A percentile compares a stretch with the other conserved stretches of the same genome.
Conservation (phyloP, 2,329 filamentous ascomycete species). For the Epicoccum sorghinum region DNA sequence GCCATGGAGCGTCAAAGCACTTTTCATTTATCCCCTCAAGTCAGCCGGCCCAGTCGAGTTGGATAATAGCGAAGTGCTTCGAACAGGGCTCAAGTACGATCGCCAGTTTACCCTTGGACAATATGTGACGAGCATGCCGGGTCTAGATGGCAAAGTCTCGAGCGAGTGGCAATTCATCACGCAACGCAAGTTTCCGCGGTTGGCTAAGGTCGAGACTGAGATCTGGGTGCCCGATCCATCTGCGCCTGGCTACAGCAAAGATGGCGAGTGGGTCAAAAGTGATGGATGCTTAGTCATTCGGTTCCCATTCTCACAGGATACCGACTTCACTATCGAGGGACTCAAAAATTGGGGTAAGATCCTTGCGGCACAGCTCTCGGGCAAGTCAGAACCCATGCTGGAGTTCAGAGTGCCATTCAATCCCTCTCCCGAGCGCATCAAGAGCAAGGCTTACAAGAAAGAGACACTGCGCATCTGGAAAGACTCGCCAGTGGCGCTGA, state of each 20-base stretch:
- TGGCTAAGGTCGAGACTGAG: slow-evolving; percentile 71
- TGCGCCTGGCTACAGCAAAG: slow-evolving; percentile 57
- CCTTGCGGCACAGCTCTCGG: slow-evolving; percentile 40
- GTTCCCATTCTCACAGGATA: slow-evolving; percentile 62
- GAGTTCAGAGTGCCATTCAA: slow-evolving; percentile 71
- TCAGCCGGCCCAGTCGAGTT: slow-evolving; percentile 81
- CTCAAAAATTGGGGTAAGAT: slow-evolving; percentile 42
- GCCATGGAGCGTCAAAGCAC: slow-evolving; percentile 63
- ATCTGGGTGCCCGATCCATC: slow-evolving; percentile 73
- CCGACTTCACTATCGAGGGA: slow-evolving; percentile 40
- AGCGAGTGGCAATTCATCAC: slow-evolving; percentile 73
- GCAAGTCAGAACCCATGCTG: slow-evolving; percentile 61
- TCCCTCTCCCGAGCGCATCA: slow-evolving; percentile 64
- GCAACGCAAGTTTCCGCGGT: slow-evolving; percentile 69
- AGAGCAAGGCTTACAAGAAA: slow-evolving; percentile 63
- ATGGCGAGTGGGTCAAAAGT: slow-evolving; percentile 57
- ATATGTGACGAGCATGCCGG: slow-evolving; percentile 51
- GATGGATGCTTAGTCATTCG: slow-evolving; percentile 69
- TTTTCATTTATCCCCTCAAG: slow-evolving; percentile 84
- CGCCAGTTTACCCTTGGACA: slow-evolving; percentile 84
- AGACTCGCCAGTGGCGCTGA: slow-evolving; percentile 57
- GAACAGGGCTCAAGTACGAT: slow-evolving; percentile 76
- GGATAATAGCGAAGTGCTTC: slow-evolving; percentile 65
- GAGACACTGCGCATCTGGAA: slow-evolving; percentile 71
- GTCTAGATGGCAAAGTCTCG: slow-evolving; percentile 49